Base-by-base conservation (phyloP, 805 yeast genomes). In the Cyberlindnera nakhonratchasimensis region DNA sequence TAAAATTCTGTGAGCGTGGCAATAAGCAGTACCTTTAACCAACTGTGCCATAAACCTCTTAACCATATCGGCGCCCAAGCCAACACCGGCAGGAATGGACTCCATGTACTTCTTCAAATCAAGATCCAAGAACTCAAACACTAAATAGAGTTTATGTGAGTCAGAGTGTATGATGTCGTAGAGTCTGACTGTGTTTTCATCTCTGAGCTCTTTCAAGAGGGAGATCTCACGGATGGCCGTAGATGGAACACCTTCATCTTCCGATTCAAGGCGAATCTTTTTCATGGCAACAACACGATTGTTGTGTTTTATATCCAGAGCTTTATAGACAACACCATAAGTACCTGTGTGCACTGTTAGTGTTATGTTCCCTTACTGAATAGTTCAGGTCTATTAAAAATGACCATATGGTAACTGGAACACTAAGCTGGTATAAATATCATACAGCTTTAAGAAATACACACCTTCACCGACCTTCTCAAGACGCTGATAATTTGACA, bases 51-150 rank as follows among this genome's bases (percentile, higher is more conserved):
- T 83, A 64, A 93, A 93, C 58, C 88, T 77, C 65, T 90, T 93
- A 46, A 91, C 91, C 86, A 93, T 67, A 57, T 81, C 88, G 26
- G 85, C 78, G 21, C 95, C 98, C 46, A 93, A 71, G 4, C 96
- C 95, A 51, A 80, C 93, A 36, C 95, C 95, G 49, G 82, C 85
- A 10, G 96, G 96, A 43, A 88, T 86, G 19, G 89, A 74, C 64
- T 93, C 99, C 99, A 93, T 93, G 67, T 91, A 93, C 65, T 87
- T 87, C 62, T 93, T 93, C 63, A 93, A 76, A 66, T 93, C 99
- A 66, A 91, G 76, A 63, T 93, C 99, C 62, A 93, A 76, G 57
- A 79, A 88, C 69, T 93, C 99, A 65, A 87, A 88, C 43, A 93
- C 99, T 36, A 93, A 74, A 58, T 95, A 91, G 40, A 93, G 74